Conservation (phyloP, 2,329 filamentous ascomycete genomes). For the Botrytis hyacinthi region DNA sequence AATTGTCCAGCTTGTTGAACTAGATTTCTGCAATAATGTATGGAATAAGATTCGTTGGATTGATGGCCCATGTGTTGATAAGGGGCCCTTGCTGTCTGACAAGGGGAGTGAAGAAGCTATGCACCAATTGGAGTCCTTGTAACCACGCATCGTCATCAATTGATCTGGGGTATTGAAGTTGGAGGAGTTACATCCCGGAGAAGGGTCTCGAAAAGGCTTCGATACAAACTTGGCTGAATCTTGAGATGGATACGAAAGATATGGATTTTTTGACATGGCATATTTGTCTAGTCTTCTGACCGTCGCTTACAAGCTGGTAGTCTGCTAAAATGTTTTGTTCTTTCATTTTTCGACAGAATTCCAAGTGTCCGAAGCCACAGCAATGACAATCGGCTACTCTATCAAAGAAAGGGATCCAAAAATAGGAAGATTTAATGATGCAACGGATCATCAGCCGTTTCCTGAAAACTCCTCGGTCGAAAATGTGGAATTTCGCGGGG, state of each 20-base stretch:
- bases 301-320: background rate
- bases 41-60: background rate
- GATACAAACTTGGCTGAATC: background rate
- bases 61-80: background rate
- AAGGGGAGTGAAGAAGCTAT: background rate
- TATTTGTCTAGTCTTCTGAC: background rate
- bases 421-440: background rate
- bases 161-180: background rate
- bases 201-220: background rate
- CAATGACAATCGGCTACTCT: background rate
- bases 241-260: background rate
- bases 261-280: background rate
- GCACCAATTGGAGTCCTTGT: background rate
- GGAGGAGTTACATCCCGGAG: slow-evolving; percentile 1
- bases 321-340: too few relatives aligned
- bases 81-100: background rate
- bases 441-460: background rate
- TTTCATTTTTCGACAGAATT: background rate
- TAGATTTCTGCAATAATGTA: background rate
- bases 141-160: background rate
- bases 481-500: slow-evolving; percentile 10
- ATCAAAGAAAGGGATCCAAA: background rate
- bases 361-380: background rate
- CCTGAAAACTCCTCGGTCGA: slow-evolving; percentile 7
- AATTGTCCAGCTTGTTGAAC: background rate